Evolutionary conservation across 371 early-diverging fungal genomes (phyloP).

Genomic region (Haplosporangium sp.): DNA sequence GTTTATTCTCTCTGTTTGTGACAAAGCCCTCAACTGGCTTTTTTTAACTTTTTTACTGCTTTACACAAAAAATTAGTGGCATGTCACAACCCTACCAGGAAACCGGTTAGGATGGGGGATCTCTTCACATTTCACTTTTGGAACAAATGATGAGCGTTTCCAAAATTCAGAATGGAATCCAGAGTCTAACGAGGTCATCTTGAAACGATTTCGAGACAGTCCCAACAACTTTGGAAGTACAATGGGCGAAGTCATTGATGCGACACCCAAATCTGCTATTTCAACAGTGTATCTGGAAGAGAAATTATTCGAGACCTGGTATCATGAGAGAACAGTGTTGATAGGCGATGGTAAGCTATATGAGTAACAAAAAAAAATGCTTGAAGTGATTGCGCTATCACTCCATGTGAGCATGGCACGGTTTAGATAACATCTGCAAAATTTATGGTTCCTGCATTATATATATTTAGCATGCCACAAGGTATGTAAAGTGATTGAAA

Average conservation of each 20-base stretch:
- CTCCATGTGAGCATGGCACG: no score
- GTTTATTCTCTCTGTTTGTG: background rate
- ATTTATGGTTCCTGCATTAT: no score
- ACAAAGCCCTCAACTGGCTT: no score
- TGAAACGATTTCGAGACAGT: background rate
- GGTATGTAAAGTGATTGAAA: background rate
- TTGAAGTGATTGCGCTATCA: no score
- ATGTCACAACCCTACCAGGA: constrained; percentile 13
- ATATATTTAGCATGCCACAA: background rate
- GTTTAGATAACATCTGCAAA: no score
- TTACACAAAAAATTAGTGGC: constrained; percentile 7
- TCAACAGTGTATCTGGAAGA: constrained; percentile 16
- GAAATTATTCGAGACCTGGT: constrained; percentile 16
- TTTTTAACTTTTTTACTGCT: no score
- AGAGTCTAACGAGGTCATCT: constrained; percentile 5
- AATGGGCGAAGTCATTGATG: background rate
- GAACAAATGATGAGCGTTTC: constrained; percentile 4
- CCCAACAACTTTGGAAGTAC: background rate
- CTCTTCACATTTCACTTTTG: constrained; percentile 7
- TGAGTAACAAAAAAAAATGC: no score
- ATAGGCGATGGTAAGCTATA: constrained; percentile 19
- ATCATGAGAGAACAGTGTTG: constrained; percentile 15
- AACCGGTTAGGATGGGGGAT: constrained; percentile 18
- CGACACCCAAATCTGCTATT: constrained; percentile 7
- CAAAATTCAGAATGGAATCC: constrained; percentile 30